Evolutionary conservation across 2,329 filamentous ascomycete genomes (phyloP).

Genomic region (Penicillium expansum): DNA sequence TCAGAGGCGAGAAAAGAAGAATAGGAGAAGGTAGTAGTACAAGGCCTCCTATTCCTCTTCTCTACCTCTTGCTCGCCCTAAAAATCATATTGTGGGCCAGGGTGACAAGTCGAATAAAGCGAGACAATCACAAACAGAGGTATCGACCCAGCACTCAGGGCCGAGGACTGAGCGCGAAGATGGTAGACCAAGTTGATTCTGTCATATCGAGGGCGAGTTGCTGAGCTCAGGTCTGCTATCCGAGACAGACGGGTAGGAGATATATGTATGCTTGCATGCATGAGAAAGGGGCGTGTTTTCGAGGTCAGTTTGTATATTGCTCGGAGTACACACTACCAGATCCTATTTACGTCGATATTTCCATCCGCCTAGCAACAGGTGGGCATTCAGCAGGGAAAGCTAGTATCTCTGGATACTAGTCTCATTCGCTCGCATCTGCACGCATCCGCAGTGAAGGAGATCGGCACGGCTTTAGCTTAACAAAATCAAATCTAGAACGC

Average conservation of each 20-base stretch:
- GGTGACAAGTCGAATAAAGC: background rate
- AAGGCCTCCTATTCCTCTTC: background rate
- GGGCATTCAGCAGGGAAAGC: background rate
- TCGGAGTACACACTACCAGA: background rate
- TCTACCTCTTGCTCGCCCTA: background rate
- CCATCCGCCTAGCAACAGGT: background rate
- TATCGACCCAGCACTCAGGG: background rate
- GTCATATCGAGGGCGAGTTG: slow-evolving; percentile 11
- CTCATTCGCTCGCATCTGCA: background rate
- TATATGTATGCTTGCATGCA: slow-evolving; percentile 15
- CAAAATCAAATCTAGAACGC: background rate
- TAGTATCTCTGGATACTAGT: background rate
- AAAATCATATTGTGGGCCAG: background rate
- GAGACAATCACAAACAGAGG: slow-evolving; percentile 10
- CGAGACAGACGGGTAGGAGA: slow-evolving; percentile 21
- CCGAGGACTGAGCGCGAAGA: slow-evolving; percentile 18
- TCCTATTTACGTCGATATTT: background rate
- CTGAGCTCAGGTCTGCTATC: slow-evolving; percentile 20
- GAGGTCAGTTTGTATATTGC: background rate
- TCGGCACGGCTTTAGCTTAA: background rate
- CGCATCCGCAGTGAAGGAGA: background rate
- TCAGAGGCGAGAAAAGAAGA: background rate
- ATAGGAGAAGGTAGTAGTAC: background rate
- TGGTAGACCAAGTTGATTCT: background rate
- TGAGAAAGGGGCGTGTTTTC: slow-evolving; percentile 1